phyloP scores from a whole-genome alignment of 2,329 filamentous ascomycete genomes.

The Truncatella angustata region DNA sequence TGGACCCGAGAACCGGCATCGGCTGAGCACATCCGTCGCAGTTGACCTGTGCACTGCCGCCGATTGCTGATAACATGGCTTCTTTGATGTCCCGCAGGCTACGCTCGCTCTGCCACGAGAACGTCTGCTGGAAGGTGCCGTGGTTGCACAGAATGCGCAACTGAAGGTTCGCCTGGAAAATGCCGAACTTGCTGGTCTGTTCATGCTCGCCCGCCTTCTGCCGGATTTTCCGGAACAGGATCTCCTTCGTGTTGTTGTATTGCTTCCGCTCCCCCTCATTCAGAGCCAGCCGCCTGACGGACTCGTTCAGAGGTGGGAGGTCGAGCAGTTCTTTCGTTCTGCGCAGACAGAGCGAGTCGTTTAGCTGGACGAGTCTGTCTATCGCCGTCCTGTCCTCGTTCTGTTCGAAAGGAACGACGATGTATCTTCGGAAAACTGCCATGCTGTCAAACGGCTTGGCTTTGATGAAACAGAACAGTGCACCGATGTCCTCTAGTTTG shows the following conservation, averaged over 20 bases:
- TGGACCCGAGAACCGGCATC: slow-evolving; percentile 27
- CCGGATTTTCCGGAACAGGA: slow-evolving; percentile 35
- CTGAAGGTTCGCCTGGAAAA: slow-evolving; percentile 45
- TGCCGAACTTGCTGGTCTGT: slow-evolving; percentile 35
- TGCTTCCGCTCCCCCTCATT: slow-evolving; percentile 28
- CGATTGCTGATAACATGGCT: slow-evolving; percentile 16
- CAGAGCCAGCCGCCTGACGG: slow-evolving; percentile 27
- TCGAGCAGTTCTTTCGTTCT: slow-evolving; percentile 38
- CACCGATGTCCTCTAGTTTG: slow-evolving; percentile 47
- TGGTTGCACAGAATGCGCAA: slow-evolving; percentile 49
- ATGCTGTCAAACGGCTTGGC: slow-evolving; percentile 39
- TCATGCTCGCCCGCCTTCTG: slow-evolving; percentile 35
- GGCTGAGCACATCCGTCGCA: slow-evolving; percentile 33
- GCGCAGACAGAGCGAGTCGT: slow-evolving; percentile 38
- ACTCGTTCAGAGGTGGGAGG: slow-evolving; percentile 29
- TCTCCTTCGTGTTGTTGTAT: slow-evolving; percentile 33
- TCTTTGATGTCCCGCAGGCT: slow-evolving; percentile 32
- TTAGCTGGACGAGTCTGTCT: slow-evolving; percentile 30
- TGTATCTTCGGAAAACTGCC: slow-evolving; percentile 39
- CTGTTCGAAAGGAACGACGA: slow-evolving; percentile 38
- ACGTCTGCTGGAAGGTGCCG: slow-evolving; percentile 44
- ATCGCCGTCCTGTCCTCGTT: slow-evolving; percentile 18
- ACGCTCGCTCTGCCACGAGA: slow-evolving; percentile 38
- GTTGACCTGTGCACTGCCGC: slow-evolving; percentile 20
- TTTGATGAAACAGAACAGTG: slow-evolving; percentile 47